phyloP scores from a whole-genome alignment of 441 rosid species.

The California macrophylla region DNA sequence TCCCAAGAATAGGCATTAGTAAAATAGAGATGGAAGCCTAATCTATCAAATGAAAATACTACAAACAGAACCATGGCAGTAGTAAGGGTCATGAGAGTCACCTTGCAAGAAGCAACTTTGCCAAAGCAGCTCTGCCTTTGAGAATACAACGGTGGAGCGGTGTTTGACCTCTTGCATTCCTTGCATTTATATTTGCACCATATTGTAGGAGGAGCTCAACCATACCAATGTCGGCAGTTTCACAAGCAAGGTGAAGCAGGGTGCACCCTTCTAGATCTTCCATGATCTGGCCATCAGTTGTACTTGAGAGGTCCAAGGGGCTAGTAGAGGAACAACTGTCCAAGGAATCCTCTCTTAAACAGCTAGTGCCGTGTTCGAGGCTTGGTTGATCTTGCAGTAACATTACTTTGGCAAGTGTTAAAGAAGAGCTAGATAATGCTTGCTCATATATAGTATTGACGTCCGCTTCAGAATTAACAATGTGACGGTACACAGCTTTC shows the following conservation, averaged over 20 bases:
- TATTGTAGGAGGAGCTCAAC: conserved; percentile 80
- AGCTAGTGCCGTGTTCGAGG: conserved; percentile 27
- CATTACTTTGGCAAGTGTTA: conserved; percentile 41
- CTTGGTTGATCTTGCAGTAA: conserved; percentile 30
- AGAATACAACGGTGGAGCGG: conserved; percentile 69
- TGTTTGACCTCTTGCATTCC: conserved; percentile 56
- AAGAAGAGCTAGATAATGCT: conserved; percentile 42
- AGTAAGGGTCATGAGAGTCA: conserved; percentile 21
- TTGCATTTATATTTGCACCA: conserved; percentile 66
- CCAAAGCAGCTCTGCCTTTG: conserved; percentile 51
- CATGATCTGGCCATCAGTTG: conserved; percentile 30
- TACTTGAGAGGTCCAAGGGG: conserved; percentile 26
- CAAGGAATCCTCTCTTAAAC: conserved; percentile 33
- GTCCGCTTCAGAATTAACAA: conserved; percentile 62
- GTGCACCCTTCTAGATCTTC: conserved; percentile 58
- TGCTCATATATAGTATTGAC: conserved; percentile 56
- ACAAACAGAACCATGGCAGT: background rate
- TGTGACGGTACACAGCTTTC: conserved; percentile 70
- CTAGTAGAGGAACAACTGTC: conserved; percentile 33
- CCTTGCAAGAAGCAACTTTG: conserved; percentile 78
- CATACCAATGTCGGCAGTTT: conserved; percentile 75
- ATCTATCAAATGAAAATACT: background rate
- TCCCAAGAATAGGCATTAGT: background rate
- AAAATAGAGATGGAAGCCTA: background rate
- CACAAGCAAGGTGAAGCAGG: conserved; percentile 88